phyloP scores from a whole-genome alignment of 1,284 basidiomycete species.

The Heterobasidion irregulare region DNA sequence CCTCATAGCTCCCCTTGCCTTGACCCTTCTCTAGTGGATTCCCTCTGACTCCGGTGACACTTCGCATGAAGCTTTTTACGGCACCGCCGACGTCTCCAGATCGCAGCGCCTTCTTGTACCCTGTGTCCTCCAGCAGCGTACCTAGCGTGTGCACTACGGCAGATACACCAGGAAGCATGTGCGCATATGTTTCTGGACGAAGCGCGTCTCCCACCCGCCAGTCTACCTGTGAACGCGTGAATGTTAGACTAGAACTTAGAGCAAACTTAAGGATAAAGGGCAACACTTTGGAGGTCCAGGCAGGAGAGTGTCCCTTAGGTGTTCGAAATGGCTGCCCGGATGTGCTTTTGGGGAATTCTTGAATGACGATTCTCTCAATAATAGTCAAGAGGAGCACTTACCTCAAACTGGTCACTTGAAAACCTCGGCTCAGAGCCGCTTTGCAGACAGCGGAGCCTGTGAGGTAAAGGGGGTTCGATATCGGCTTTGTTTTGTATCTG shows the following conservation, averaged over 20 bases:
- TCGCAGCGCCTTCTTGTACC: constrained; percentile 73
- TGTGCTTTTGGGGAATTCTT: constrained; percentile 39
- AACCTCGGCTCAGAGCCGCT: constrained; percentile 75
- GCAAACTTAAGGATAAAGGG: constrained; percentile 1
- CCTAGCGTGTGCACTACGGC: constrained; percentile 96
- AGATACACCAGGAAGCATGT: constrained; percentile 55
- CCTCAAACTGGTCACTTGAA: constrained; percentile 88
- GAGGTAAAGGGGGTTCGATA: not conserved
- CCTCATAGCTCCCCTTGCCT: constrained; percentile 56
- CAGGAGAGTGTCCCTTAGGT: constrained; percentile 82
- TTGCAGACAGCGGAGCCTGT: constrained; percentile 89
- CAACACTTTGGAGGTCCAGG: constrained; percentile 71
- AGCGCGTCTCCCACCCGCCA: constrained; percentile 81
- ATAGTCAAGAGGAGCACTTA: constrained; percentile 20
- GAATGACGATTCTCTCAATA: not conserved
- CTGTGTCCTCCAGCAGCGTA: constrained; percentile 75
- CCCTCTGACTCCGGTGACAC: constrained; percentile 26
- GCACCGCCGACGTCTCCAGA: constrained; percentile 51
- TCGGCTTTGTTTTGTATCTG: not conserved
- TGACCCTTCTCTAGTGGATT: constrained; percentile 59
- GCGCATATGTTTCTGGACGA: constrained; percentile 64
- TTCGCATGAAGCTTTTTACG: constrained; percentile 34
- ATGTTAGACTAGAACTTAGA: not conserved
- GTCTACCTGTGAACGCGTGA: constrained; percentile 44
- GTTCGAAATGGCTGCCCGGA: constrained; percentile 83